Evolutionary conservation across 495 filamentous ascomycete species (phyloP).

Genomic region (Parachaetomium inaequale): DNA sequence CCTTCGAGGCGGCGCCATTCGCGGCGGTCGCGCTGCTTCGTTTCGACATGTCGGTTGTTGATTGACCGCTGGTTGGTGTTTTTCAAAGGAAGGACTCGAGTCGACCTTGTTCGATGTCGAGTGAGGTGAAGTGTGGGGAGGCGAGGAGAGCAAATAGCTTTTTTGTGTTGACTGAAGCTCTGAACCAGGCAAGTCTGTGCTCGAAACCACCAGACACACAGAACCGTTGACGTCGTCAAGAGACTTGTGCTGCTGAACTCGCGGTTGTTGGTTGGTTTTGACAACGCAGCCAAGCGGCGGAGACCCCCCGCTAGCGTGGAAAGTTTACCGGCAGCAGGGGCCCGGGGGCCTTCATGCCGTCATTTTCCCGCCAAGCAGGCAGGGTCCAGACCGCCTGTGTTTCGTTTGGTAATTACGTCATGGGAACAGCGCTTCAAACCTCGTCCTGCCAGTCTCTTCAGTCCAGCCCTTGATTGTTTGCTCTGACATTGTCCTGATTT

Average conservation of each 20-base stretch:
- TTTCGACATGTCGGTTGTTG: constrained; percentile 45
- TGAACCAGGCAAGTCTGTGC: background rate
- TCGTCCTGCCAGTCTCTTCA: too few species aligned
- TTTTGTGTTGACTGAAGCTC: background rate
- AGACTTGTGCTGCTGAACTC: background rate
- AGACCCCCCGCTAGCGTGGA: constrained; percentile 2
- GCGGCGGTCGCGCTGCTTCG: constrained; percentile 39
- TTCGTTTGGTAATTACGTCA: constrained; percentile 17
- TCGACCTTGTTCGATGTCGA: background rate
- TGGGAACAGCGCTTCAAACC: too few species aligned
- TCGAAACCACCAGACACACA: background rate
- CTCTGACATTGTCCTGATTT: too few species aligned
- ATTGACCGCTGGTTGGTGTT: background rate
- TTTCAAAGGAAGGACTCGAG: background rate
- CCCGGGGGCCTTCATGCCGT: constrained; percentile 13
- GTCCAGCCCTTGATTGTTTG: too few species aligned
- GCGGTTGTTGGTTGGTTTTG: constrained; percentile 19
- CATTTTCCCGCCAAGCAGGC: constrained; percentile 5
- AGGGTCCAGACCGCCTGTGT: constrained; percentile 11
- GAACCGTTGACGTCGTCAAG: constrained; percentile 8
- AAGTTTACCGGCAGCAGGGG: constrained; percentile 6
- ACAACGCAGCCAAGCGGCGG: constrained; percentile 11
- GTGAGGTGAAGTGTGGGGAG: background rate
- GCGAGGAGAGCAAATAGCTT: background rate
- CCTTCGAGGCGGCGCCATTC: constrained; percentile 41